These are phyloP conservation scores for Soucietia sequanensis DNA, from an alignment of 805 yeast genomes.

Conservation along the genomic window DNA sequence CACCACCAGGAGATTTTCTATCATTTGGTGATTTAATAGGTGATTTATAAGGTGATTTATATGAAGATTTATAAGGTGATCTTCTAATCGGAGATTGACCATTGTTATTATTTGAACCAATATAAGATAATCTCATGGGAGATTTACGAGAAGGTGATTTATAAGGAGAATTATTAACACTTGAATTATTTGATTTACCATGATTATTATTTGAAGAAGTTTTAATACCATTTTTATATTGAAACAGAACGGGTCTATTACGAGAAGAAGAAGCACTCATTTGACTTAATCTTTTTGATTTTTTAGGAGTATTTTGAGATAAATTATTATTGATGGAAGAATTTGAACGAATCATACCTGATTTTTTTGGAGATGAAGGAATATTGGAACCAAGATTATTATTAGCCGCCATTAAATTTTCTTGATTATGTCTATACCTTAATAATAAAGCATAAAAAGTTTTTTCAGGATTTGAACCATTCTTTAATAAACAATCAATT, in stretches of 20 bases:
- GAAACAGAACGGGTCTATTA: conserved; percentile 41
- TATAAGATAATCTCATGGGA: conserved; percentile 19
- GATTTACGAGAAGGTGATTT: conserved; percentile 20
- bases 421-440: conserved; percentile 43
- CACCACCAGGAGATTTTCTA: too few relatives aligned
- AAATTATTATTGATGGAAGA: conserved; percentile 14
- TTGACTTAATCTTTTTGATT: conserved; percentile 25
- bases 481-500: conserved; percentile 31
- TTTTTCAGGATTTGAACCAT: conserved; percentile 44
- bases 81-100: conserved; percentile 16
- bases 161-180: conserved; percentile 33
- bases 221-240: conserved; percentile 33
- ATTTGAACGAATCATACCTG: conserved; percentile 4
- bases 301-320: conserved; percentile 21
- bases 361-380: not conserved
- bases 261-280: conserved; percentile 33
- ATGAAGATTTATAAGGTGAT: conserved; percentile 12
- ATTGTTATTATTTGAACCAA: too few relatives aligned
- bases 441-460: conserved; percentile 46
- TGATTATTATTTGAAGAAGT: conserved; percentile 14
- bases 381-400: conserved; percentile 8
- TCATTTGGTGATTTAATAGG: conserved; percentile 24
- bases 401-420: conserved; percentile 15
- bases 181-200: conserved; percentile 33
- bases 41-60: conserved; percentile 15